Evolutionary conservation across 164 flowering plant species (phyloP).

Genomic region (Chimonanthus salicifolius): DNA sequence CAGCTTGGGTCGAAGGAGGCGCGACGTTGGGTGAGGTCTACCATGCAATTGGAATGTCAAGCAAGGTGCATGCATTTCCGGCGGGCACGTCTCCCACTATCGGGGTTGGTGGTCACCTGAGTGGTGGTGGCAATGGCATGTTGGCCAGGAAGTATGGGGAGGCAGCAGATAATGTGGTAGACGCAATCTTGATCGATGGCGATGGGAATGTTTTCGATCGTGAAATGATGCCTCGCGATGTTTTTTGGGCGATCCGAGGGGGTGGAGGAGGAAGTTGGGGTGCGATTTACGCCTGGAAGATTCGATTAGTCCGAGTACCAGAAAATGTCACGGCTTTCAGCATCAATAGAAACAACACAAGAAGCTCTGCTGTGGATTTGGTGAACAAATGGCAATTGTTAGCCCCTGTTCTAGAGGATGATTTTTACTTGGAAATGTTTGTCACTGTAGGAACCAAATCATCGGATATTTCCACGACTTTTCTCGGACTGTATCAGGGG

Average conservation of each 20-base stretch:
- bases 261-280: conserved; percentile 21
- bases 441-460: conserved; percentile 2
- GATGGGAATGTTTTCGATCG: conserved; percentile 10
- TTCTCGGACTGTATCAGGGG: conserved; percentile 21
- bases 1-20: conserved; percentile 29
- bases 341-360: conserved; percentile 3
- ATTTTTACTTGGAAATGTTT: conserved; percentile 10
- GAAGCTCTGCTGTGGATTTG: not conserved
- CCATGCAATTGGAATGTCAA: conserved; percentile 15
- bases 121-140: conserved; percentile 27
- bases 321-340: conserved; percentile 10
- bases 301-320: conserved; percentile 12
- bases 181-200: conserved; percentile 16
- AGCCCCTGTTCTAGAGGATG: conserved; percentile 4
- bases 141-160: conserved; percentile 23
- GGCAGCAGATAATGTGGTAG: conserved; percentile 21
- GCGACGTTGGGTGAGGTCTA: conserved; percentile 30
- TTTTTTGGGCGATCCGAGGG: conserved; percentile 24
- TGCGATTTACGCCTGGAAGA: conserved; percentile 19
- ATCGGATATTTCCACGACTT: conserved; percentile 5
- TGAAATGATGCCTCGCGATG: conserved; percentile 18
- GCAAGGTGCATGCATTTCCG: conserved; percentile 11
- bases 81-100: conserved; percentile 26
- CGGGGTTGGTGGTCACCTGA: conserved; percentile 22
- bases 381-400: conserved; percentile 20